A percentile compares a stretch with the other conserved stretches of the same genome.
phyloP scores from a whole-genome alignment of 2,329 filamentous ascomycete species.

The Botrytis porri region DNA sequence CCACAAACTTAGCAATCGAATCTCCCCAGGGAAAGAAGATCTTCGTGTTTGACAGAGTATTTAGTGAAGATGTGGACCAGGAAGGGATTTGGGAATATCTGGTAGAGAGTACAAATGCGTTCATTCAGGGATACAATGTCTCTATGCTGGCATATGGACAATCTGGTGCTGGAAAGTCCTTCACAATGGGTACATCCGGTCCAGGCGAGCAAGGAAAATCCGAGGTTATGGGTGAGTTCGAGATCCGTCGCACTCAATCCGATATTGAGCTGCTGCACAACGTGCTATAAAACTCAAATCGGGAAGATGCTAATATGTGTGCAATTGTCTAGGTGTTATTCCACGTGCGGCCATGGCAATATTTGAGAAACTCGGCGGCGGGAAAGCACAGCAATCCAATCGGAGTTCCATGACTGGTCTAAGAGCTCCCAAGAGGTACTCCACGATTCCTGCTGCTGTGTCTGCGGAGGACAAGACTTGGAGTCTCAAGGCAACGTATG shows the following conservation, averaged over 20 bases:
- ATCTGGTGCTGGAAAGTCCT: conserved; percentile 96
- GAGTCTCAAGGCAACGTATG: conserved; percentile 91
- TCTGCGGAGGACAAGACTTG: conserved; percentile 66
- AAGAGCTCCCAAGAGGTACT: conserved; percentile 76
- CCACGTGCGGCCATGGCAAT: conserved; percentile 82
- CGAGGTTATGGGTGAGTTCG: conserved; percentile 71
- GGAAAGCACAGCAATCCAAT: conserved; percentile 43
- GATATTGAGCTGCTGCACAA: conserved; percentile 14
- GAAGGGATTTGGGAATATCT: conserved; percentile 94
- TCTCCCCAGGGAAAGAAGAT: conserved; percentile 89
- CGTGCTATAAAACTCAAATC: neutral
- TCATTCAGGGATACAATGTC: conserved; percentile 96
- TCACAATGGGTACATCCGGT: conserved; percentile 96
- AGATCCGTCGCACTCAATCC: conserved; percentile 19
- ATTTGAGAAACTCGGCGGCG: conserved; percentile 79
- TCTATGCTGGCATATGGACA: conserved; percentile 96
- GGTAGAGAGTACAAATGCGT: conserved; percentile 82
- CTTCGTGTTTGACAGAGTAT: conserved; percentile 96
- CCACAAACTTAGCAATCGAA: conserved; percentile 84
- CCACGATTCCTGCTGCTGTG: conserved; percentile 43
- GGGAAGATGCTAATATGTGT: conserved; percentile 25
- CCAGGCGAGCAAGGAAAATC: conserved; percentile 70
- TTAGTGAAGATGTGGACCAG: conserved; percentile 77
- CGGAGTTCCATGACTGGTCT: conserved; percentile 74
- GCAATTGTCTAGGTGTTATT: conserved; percentile 69